phyloP scores from a whole-genome alignment of 2,329 filamentous ascomycete genomes.

The Didymella keratinophila region DNA sequence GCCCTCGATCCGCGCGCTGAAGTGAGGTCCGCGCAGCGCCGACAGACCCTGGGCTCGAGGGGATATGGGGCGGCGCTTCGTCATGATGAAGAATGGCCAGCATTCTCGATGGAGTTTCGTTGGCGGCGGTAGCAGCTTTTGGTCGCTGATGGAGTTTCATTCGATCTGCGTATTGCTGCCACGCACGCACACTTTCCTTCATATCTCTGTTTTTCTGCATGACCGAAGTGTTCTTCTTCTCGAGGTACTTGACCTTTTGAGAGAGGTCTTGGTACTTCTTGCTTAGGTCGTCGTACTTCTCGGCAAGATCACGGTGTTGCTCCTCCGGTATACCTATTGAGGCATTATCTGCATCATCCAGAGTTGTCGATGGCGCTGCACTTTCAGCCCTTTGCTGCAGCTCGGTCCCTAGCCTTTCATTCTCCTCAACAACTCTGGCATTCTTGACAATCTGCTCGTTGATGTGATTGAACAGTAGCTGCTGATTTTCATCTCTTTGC shows the following conservation, averaged over 20 bases:
- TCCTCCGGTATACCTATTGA: slow-evolving; percentile 25
- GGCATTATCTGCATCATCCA: slow-evolving; percentile 3
- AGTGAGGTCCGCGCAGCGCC: slow-evolving; percentile 27
- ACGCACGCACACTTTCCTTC: slow-evolving; percentile 51
- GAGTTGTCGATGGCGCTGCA: slow-evolving; percentile 3
- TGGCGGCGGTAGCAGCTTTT: slow-evolving; percentile 25
- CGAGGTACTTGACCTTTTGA: slow-evolving; percentile 42
- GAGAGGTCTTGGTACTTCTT: slow-evolving; percentile 40
- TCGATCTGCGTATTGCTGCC: slow-evolving; percentile 49
- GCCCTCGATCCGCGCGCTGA: slow-evolving; percentile 20
- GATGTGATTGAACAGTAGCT: slow-evolving; percentile 36
- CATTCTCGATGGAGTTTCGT: slow-evolving; percentile 16
- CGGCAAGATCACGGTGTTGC: slow-evolving; percentile 38
- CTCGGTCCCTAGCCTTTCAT: slow-evolving; percentile 29
- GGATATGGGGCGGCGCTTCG: slow-evolving; percentile 23
- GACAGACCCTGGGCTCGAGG: slow-evolving; percentile 36
- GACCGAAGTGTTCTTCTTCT: slow-evolving; percentile 44
- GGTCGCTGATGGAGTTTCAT: slow-evolving; percentile 35
- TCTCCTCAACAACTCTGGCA: slow-evolving; percentile 37
- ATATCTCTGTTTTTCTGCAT: slow-evolving; percentile 50
- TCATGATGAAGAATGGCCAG: slow-evolving; percentile 18
- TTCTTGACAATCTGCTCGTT: slow-evolving; percentile 39
- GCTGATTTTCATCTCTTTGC: slow-evolving; percentile 41
- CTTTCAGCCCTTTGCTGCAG: slow-evolving; percentile 22
- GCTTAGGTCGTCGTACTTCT: slow-evolving; percentile 45